Conservation (phyloP, 306 rosid genomes). For the Dryas alaskensis region DNA sequence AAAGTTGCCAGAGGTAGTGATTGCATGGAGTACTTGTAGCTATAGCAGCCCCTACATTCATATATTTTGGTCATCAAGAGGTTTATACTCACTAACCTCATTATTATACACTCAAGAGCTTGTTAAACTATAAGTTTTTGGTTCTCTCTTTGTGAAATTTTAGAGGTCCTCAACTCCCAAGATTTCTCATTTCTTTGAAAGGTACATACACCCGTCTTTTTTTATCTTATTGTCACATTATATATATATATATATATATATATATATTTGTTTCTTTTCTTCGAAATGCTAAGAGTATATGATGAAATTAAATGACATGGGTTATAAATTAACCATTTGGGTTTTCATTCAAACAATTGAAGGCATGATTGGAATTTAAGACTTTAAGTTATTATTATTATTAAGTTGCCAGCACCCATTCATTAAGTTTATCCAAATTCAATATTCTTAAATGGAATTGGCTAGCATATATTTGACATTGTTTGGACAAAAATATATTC, state of each 20-base stretch:
- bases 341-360: too few species aligned
- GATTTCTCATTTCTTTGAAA: slow-evolving; percentile 3
- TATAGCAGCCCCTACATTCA: neutral
- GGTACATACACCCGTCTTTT: slow-evolving; percentile 6
- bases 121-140: neutral
- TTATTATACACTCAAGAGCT: too few species aligned
- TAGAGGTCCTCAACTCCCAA: slow-evolving; percentile 42
- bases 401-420: neutral
- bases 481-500: neutral
- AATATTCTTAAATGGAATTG: neutral
- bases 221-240: neutral
- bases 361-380: neutral
- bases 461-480: slow-evolving; percentile 2
- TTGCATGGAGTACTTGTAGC: slow-evolving; percentile 22
- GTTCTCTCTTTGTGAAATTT: slow-evolving; percentile 14
- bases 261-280: too few species aligned
- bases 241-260: too few species aligned
- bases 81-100: neutral
- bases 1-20: neutral
- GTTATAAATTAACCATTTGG: too few species aligned
- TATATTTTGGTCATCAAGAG: slow-evolving; percentile 10
- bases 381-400: neutral
- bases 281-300: too few species aligned
- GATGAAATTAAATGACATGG: too few species aligned
- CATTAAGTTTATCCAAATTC: neutral